Percentiles rank a stretch among this genome's conserved stretches.
phyloP scores from a whole-genome alignment of 352 stramenopile species.

The Phytophthora macrochlamydospora region DNA sequence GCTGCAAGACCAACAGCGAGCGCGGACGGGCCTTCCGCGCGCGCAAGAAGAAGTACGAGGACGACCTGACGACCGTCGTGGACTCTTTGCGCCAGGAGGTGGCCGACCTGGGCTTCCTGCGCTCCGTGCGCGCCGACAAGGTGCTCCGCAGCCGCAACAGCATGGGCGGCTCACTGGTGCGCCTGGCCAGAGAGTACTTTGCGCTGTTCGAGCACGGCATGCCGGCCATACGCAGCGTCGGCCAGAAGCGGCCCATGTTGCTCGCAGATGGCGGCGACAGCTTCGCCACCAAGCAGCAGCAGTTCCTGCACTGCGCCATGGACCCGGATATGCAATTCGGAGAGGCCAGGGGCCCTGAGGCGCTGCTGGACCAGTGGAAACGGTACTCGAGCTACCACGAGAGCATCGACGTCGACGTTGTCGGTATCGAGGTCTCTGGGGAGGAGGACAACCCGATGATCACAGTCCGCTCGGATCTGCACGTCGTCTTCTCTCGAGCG shows the following conservation, averaged over 20 bases:
- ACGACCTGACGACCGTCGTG: constrained; percentile 41
- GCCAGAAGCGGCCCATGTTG: constrained; percentile 39
- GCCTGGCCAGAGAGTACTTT: constrained; percentile 53
- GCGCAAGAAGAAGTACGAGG: constrained; percentile 55
- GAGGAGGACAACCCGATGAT: constrained; percentile 51
- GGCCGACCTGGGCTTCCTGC: constrained; percentile 48
- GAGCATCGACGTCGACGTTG: constrained; percentile 33
- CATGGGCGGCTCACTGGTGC: constrained; percentile 46
- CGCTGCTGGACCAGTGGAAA: constrained; percentile 51
- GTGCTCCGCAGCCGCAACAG: constrained; percentile 39
- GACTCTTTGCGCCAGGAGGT: constrained; percentile 49
- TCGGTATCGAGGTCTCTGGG: constrained; percentile 47
- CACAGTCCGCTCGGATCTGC: constrained; percentile 47
- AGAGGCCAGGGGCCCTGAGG: constrained; percentile 18
- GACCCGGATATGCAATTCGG: constrained; percentile 44
- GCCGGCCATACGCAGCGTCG: constrained; percentile 19
- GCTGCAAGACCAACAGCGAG: constrained; percentile 70
- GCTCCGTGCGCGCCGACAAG: constrained; percentile 44
- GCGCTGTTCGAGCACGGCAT: constrained; percentile 53
- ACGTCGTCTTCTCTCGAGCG: constrained; percentile 49
- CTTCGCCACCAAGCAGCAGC: constrained; percentile 32
- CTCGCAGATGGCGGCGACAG: constrained; percentile 9
- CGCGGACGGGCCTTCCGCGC: constrained; percentile 64
- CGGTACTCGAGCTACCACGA: constrained; percentile 48
- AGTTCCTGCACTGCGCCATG: constrained; percentile 44